Percentiles rank a stretch among this genome's conserved stretches.
Conservation (phyloP, 176 grass and related monocot species). For the Bolboschoenus planiculmis region DNA sequence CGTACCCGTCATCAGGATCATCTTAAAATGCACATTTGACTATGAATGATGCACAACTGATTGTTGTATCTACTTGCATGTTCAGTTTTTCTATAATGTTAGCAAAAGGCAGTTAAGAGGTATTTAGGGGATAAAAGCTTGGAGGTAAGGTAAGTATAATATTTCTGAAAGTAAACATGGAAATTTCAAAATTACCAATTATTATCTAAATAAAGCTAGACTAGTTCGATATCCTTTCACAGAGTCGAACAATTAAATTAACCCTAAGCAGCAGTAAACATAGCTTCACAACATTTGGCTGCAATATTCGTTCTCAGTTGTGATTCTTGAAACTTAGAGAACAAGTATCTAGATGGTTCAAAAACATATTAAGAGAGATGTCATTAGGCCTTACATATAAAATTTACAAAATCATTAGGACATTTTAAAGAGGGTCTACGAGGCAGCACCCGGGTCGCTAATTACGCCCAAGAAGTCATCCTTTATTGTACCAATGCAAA, state of each 20-base stretch:
- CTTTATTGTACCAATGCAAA: constrained; percentile 97
- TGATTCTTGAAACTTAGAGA: background rate
- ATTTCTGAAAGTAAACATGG: no score
- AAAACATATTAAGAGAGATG: background rate
- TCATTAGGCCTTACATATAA: background rate
- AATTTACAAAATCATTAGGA: constrained; percentile 2
- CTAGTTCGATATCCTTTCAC: background rate
- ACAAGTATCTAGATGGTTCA: background rate
- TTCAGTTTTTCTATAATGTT: no score
- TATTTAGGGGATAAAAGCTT: no score
- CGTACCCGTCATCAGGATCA: no score
- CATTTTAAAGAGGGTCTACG: constrained; percentile 24
- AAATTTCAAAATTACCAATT: no score
- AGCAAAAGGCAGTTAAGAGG: no score
- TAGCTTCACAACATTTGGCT: background rate
- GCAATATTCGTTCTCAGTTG: background rate
- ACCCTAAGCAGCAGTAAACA: background rate
- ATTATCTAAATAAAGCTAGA: background rate
- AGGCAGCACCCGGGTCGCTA: constrained; percentile 66
- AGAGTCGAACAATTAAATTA: background rate
- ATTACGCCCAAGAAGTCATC: constrained; percentile 95
- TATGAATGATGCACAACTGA: no score
- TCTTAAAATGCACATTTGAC: no score
- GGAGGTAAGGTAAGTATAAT: no score
- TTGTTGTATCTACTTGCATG: no score